Base-by-base conservation (phyloP, 2,329 filamentous ascomycete genomes). In the Colletotrichum cereale region DNA sequence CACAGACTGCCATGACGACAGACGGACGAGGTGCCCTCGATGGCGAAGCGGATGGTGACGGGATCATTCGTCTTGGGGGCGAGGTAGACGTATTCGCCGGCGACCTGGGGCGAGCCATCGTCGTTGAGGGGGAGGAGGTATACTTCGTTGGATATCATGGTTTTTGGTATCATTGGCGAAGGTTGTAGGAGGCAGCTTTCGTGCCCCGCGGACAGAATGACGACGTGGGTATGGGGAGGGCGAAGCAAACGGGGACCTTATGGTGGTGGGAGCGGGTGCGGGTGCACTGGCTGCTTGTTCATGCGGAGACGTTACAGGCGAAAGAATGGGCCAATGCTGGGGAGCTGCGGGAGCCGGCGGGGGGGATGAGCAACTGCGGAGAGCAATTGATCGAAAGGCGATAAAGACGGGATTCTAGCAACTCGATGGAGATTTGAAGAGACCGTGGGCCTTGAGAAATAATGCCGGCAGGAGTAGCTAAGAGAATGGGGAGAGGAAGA, bases 1-100 rank as follows among this genome's bases (percentile, higher is more conserved):
- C 96, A 99, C 74, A 99, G 87, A 79, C 93, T 98, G 71, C 97
- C 96, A 83, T 97, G 88, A 75, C 95, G 90, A 82, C 95, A 98
- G 85, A 99, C 96, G 73, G 96, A 97, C 80, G 96, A 97, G 68
- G 94, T 96, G 73, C 96, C 95, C 82, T 98, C 93, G 76, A 98
- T 96, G 76, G 94, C 90, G 82, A 99, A 97, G 71, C 96, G 92
- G 68, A 98, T 86, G 64, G 89, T 89, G 78, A 98, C 92, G 52
- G 92, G 92, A n/a, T 92, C 87, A 50, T 87, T 88, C 24, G 93
- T 91, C 74, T 84, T 84, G 24, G 96, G 91, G 0, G 95, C 92
- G 53, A 99, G 86, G 81, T 97, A 97, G 78, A 98, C 93, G 85
- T 98, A 99, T 76, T 93, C 91, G 77, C 95, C 93, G 34, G 93